A percentile compares a stretch with the other conserved stretches of the same genome.
Evolutionary conservation across 306 rosid genomes (phyloP).

Genomic region (Hippophae tibetana): DNA sequence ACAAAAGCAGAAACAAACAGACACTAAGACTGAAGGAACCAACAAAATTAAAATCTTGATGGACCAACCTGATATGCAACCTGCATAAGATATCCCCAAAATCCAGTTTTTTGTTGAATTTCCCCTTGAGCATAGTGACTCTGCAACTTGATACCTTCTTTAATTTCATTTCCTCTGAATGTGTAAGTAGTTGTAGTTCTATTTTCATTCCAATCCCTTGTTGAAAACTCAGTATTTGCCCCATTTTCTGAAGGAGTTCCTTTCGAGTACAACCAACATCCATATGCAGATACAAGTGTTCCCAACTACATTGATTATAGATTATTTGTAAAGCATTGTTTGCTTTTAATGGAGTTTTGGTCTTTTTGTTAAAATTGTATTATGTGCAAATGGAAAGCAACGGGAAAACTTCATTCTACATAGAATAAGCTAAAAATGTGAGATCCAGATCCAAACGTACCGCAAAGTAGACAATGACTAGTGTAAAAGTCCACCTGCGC

Average conservation of each 20-base stretch:
- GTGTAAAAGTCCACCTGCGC: slow-evolving; percentile 79
- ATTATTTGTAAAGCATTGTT: slow-evolving; percentile 6
- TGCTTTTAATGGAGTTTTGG: neutral
- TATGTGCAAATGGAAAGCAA: neutral
- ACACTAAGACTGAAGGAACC: too few relatives aligned
- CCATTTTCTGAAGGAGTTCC: slow-evolving; percentile 23
- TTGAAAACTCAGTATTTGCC: slow-evolving; percentile 21
- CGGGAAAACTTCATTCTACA: neutral
- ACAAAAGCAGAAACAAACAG: too few relatives aligned
- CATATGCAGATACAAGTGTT: slow-evolving; percentile 58
- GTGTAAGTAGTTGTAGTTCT: slow-evolving; percentile 7
- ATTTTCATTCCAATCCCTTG: slow-evolving; percentile 35
- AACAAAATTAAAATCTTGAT: neutral
- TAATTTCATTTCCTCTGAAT: slow-evolving; percentile 16
- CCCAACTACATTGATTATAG: slow-evolving; percentile 38
- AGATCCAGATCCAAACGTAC: slow-evolving; percentile 31
- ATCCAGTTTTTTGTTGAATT: slow-evolving; percentile 39
- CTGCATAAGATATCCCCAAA: slow-evolving; percentile 67
- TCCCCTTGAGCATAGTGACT: slow-evolving; percentile 35
- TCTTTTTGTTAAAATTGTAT: neutral
- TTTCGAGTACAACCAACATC: slow-evolving; percentile 43
- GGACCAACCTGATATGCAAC: slow-evolving; percentile 46
- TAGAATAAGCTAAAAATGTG: slow-evolving; percentile 3
- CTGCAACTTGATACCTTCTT: slow-evolving; percentile 29
- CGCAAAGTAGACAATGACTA: slow-evolving; percentile 62